Evolutionary conservation across 1,284 basidiomycete genomes (phyloP).

Genomic region (Ceratobasidium sp.): DNA sequence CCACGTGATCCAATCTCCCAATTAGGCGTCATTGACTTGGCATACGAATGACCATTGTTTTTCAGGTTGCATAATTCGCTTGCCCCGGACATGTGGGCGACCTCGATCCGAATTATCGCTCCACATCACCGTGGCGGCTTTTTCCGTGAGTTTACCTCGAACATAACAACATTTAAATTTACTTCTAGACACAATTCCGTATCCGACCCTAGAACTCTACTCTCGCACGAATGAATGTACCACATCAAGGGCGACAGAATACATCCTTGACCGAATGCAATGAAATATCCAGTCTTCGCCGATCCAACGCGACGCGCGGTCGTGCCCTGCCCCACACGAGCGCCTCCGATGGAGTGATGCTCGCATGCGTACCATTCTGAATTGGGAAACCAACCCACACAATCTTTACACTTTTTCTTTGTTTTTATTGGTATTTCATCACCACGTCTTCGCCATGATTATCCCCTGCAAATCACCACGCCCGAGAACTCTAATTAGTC

Average conservation of each 20-base stretch:
- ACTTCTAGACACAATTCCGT: no score
- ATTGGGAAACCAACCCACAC: neutral
- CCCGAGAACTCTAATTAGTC: neutral
- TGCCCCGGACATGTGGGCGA: neutral
- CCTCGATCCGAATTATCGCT: neutral
- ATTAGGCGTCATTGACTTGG: neutral
- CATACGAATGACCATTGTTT: constrained; percentile 24
- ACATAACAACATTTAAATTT: no score
- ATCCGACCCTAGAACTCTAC: neutral
- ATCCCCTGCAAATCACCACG: constrained; percentile 13
- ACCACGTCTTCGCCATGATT: constrained; percentile 19
- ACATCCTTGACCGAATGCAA: no score
- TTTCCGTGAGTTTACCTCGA: no score
- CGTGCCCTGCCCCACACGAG: neutral
- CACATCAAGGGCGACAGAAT: no score
- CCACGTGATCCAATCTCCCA: constrained; percentile 22
- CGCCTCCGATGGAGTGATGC: neutral
- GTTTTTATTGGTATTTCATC: constrained; percentile 36
- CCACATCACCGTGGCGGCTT: no score
- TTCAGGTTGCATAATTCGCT: neutral
- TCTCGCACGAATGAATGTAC: no score
- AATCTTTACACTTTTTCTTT: neutral
- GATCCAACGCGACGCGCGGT: neutral
- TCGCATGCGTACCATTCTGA: neutral
- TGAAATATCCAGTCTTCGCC: constrained; percentile 17